Percentiles rank a stretch among this genome's conserved stretches.
Conservation (phyloP, 1,284 basidiomycete genomes). For the Ceratobasidium sp. region DNA sequence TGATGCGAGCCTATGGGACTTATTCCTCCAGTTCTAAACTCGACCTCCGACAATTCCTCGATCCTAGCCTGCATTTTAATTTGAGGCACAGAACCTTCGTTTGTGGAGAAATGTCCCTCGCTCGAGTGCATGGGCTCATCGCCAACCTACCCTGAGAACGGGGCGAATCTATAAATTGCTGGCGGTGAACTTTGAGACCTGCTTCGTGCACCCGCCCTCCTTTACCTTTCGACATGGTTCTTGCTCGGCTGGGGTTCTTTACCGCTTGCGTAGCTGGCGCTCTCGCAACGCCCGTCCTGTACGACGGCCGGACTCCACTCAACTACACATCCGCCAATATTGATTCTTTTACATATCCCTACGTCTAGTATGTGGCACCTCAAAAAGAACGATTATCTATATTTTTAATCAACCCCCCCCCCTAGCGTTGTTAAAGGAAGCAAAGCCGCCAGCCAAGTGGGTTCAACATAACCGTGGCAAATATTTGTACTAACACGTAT, state of each 20-base stretch:
- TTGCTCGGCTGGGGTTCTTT: neutral
- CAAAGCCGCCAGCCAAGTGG: slow-evolving; percentile 63
- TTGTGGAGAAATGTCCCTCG: slow-evolving; percentile 9
- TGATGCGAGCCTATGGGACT: neutral
- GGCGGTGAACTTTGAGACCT: too few species aligned
- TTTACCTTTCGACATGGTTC: neutral
- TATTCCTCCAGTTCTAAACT: neutral
- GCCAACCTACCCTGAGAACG: neutral
- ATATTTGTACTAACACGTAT: neutral
- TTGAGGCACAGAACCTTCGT: neutral
- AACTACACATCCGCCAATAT: slow-evolving; percentile 61
- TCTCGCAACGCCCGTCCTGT: slow-evolving; percentile 62
- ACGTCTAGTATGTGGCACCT: slow-evolving; percentile 68
- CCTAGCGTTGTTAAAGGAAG: slow-evolving; percentile 66
- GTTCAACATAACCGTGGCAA: slow-evolving; percentile 48
- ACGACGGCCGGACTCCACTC: slow-evolving; percentile 68
- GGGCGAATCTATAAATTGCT: neutral
- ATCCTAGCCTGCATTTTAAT: neutral
- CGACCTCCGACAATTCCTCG: slow-evolving; percentile 25
- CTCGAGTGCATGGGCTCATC: neutral
- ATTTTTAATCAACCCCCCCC: slow-evolving; percentile 1
- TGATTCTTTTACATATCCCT: slow-evolving; percentile 65
- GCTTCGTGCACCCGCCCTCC: neutral
- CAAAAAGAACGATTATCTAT: too few species aligned
- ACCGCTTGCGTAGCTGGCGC: slow-evolving; percentile 42